Percentiles rank a stretch among this genome's conserved stretches.
Conservation (phyloP, 495 filamentous ascomycete genomes). For the Copromyces sp. region DNA sequence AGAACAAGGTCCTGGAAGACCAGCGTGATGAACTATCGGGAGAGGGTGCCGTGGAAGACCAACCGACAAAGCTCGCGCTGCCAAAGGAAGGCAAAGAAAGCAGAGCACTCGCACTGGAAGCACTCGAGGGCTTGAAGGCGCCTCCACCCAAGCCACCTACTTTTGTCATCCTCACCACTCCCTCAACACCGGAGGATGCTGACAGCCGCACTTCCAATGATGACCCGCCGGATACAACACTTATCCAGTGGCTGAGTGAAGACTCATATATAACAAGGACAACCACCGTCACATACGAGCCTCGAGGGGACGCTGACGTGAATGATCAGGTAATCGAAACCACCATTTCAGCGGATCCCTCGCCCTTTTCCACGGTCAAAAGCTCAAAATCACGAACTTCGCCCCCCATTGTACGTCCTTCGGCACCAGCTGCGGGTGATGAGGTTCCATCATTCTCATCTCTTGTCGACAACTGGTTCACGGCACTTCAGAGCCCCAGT, state of each 20-base stretch:
- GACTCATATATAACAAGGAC: slow-evolving; percentile 29
- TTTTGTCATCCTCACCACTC: neutral
- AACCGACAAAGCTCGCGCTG: neutral
- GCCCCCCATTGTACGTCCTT: slow-evolving; percentile 14
- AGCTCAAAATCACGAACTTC: slow-evolving; percentile 5
- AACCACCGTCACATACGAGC: slow-evolving; percentile 25
- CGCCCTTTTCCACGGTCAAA: slow-evolving; percentile 11
- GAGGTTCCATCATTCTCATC: slow-evolving; percentile 3
- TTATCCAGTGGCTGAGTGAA: slow-evolving; percentile 25
- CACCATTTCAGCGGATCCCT: slow-evolving; percentile 24
- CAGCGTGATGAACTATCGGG: neutral
- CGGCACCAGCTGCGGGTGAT: neutral
- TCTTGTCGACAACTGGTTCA: slow-evolving; percentile 11
- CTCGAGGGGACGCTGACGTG: slow-evolving; percentile 18
- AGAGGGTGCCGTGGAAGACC: neutral
- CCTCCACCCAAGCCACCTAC: neutral
- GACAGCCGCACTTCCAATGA: neutral
- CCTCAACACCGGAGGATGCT: neutral
- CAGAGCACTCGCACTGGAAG: neutral
- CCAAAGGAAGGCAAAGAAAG: neutral
- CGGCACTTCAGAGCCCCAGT: slow-evolving; percentile 3
- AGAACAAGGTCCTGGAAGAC: neutral
- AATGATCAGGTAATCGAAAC: slow-evolving; percentile 25
- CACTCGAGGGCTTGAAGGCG: neutral
- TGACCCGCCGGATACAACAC: neutral